Evolutionary conservation across 2,329 filamentous ascomycete species (phyloP), one percentile per base, ranked within the genome.

Genomic region (Fusarium sp.): DNA sequence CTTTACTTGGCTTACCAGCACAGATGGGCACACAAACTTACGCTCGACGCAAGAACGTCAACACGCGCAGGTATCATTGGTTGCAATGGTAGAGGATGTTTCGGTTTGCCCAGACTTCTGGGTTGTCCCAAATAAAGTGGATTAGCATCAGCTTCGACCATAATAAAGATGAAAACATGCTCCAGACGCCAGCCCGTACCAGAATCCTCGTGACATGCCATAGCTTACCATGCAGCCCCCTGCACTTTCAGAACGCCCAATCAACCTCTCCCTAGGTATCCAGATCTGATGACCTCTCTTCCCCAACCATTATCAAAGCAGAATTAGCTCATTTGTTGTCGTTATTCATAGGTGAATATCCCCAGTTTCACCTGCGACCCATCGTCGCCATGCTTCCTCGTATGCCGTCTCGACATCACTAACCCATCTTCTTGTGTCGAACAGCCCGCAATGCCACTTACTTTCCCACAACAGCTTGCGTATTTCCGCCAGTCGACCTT

Each of bases 341-440:
- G 18, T 49, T 49, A 24, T 32, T 74, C 61, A 86, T 45, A 99
- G 85, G 85, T 94, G 96, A 71, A 99, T 97, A 83, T 99, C 96
- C 11, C 95, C 94, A n/a, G 92, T 91, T 80, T 94, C 88, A 15
- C 94, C 94, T 43, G 84, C 85, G 41, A 94, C 94, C 95, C 96
- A 99, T 77, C 89, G 88, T 74, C 86, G 86, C 96, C 96, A 99
- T 20, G 94, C 94, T 78, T 92, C 88, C 70, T 92, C 90, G 79
- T 98, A 99, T 15, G 94, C 94, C 66, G 88, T 86, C 82, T 99
- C 96, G 22, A 99, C 82, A 80, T 98, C 94, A 48, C 85, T 83
- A 27, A 98, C 95, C 96, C 96, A 99, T 73, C 96, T 87, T 73
- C 85, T 88, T 8, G 96, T 99, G 80, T 99, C 90, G 78, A 99